phyloP scores from a whole-genome alignment of 139 green algal species.

The Edaphochlamys debaryana region DNA sequence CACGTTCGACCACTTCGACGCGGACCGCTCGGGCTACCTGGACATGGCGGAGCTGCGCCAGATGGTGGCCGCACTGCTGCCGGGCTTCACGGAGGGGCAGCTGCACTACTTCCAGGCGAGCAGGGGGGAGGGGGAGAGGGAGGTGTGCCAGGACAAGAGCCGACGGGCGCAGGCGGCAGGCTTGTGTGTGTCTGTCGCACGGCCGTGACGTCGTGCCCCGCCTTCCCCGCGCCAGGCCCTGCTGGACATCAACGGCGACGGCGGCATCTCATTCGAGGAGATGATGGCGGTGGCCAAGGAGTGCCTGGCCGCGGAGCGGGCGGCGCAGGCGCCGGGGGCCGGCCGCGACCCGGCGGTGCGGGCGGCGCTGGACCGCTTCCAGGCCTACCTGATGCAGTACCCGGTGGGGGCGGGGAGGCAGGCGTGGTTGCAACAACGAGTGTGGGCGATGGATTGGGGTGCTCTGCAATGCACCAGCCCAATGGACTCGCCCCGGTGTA shows the following conservation, averaged over 20 bases:
- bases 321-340: neutral
- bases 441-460: too few species aligned
- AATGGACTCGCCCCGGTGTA: neutral
- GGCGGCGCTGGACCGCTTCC: constrained; percentile 32
- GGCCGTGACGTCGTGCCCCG: too few species aligned
- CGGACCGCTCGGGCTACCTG: constrained; percentile 37
- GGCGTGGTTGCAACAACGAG: too few species aligned
- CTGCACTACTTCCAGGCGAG: constrained; percentile 54
- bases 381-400: constrained; percentile 34
- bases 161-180: too few species aligned
- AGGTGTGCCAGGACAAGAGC: too few species aligned
- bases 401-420: too few species aligned
- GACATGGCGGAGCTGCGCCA: constrained; percentile 44
- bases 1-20: constrained; percentile 53
- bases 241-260: constrained; percentile 56
- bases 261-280: constrained; percentile 48
- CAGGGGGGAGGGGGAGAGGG: too few species aligned
- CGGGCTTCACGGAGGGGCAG: constrained; percentile 40
- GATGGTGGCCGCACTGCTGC: constrained; percentile 45
- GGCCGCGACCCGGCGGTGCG: neutral
- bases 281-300: constrained; percentile 49
- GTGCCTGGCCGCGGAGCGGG: constrained; percentile 40
- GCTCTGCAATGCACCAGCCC: too few species aligned
- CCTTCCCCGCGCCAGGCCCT: constrained; percentile 35
- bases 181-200: neutral